Base-by-base conservation (phyloP, 2,329 filamentous ascomycete genomes). In the Sporothrix schenckii region DNA sequence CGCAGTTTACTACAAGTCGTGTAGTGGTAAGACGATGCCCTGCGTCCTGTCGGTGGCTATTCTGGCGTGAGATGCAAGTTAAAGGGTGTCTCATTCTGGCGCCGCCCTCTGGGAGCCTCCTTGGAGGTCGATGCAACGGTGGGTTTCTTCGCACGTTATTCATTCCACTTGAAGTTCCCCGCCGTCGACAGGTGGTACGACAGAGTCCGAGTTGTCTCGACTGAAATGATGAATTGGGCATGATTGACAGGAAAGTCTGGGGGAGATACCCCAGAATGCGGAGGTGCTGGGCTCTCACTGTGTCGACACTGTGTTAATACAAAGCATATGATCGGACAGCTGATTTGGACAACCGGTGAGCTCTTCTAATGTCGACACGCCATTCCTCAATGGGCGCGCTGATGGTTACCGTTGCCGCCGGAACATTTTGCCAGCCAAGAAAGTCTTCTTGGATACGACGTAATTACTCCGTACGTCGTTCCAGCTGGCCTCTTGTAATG, bases 281-380 rank as follows among this genome's bases (percentile, higher is more conserved):
- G 44, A 50, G 47, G 16, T 14, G 5, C 2, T 19, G 1, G 6
- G 13, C 24, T 56, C 13, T 6, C 65, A 67, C 65, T 47, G 65
- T 67, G 4, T 30, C 3, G 50, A 39, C 65, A 67, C 65, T 67
- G 65, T 67, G 65, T 21, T 11, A 44, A 50, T 54, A 67, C 65
- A 63, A 63, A 63, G 39, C 39, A 63, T 24, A 13, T 63, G 56
- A 61, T 41, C n/a, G 24, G 19, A n/a, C 30, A 41, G 19, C 30
- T 61, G 34, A 34, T 34, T 34, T 34, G 34, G 34, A 24, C 21
- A 47, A 9, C 52, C 27, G 9, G 5, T 16, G 4, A 47, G 6
- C 10, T 27, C n/a, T 52, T 50, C 27, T 9, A 19, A 13, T 53
- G 44, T 52, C 52, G 44, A 47, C 39, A 53, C 63, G 30, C 63